Percentiles rank a stretch among this genome's conserved stretches.
Conservation (phyloP, 2,329 filamentous ascomycete species). For the Seiridium unicorne region DNA sequence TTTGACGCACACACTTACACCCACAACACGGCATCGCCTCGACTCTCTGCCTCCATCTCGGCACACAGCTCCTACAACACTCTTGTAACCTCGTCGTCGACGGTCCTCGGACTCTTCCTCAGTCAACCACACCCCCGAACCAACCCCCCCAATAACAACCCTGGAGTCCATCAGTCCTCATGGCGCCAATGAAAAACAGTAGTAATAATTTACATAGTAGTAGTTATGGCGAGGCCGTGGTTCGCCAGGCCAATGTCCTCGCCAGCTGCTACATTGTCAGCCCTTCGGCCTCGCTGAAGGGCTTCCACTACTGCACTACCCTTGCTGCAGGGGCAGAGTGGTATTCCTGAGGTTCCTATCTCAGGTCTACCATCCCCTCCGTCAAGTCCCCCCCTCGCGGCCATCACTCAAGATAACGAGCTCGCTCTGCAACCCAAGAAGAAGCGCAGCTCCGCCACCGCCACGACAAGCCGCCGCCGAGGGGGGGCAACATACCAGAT, state of each 20-base stretch:
- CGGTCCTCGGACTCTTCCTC: not conserved
- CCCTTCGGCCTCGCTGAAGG: constrained; percentile 68
- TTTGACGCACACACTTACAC: no score
- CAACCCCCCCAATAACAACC: constrained; percentile 2
- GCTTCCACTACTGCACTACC: constrained; percentile 96
- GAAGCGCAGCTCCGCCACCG: constrained; percentile 34
- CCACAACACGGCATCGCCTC: no score
- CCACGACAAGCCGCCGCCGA: constrained; percentile 50
- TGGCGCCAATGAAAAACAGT: constrained; percentile 71
- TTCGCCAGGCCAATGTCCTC: constrained; percentile 71
- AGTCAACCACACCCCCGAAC: not conserved
- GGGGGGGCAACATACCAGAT: constrained; percentile 95
- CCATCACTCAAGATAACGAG: constrained; percentile 66
- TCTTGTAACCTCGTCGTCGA: not conserved
- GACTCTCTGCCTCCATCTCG: not conserved
- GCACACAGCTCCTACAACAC: not conserved
- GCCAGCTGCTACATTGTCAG: constrained; percentile 90
- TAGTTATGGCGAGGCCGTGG: constrained; percentile 71
- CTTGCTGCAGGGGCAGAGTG: constrained; percentile 83
- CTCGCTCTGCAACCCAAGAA: constrained; percentile 62
- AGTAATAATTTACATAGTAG: constrained; percentile 67
- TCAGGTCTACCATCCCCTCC: constrained; percentile 82
- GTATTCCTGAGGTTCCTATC: constrained; percentile 90
- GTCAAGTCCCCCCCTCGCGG: constrained; percentile 86
- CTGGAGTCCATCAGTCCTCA: constrained; percentile 30